phyloP scores from a whole-genome alignment of 495 filamentous ascomycete genomes.

The Trichoderma erinaceum region DNA sequence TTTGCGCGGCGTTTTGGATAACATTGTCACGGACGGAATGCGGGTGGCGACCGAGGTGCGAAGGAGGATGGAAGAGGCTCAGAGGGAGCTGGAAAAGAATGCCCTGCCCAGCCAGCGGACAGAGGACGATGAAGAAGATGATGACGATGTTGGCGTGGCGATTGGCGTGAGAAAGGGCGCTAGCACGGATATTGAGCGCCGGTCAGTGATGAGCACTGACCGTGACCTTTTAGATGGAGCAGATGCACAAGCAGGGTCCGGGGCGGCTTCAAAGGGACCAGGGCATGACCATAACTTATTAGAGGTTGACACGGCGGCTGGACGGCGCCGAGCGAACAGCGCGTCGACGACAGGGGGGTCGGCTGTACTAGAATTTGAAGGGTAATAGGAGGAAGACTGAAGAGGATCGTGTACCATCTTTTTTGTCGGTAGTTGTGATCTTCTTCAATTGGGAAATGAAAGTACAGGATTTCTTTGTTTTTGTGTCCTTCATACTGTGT shows the following conservation, averaged over 20 bases:
- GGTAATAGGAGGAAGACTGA: not conserved
- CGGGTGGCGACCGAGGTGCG: constrained; percentile 86
- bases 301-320: constrained; percentile 13
- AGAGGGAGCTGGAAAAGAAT: constrained; percentile 75
- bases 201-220: constrained; percentile 64
- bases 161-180: constrained; percentile 19
- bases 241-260: constrained; percentile 57
- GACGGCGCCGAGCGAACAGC: not conserved
- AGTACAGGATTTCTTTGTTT: not conserved
- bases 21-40: constrained; percentile 95
- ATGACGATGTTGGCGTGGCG: constrained; percentile 49
- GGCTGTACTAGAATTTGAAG: constrained; percentile 15
- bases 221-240: constrained; percentile 72
- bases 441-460: not conserved
- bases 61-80: constrained; percentile 88
- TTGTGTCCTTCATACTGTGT: not conserved
- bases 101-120: constrained; percentile 54
- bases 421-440: not conserved
- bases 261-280: constrained; percentile 18
- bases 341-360: constrained; percentile 10
- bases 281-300: constrained; percentile 8
- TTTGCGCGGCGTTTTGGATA: constrained; percentile 86
- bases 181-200: constrained; percentile 41
- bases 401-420: not conserved
- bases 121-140: constrained; percentile 73